These are phyloP conservation scores for Rhododendron molle DNA, from an alignment of 148 eudicot species.

Conservation along the genomic window DNA sequence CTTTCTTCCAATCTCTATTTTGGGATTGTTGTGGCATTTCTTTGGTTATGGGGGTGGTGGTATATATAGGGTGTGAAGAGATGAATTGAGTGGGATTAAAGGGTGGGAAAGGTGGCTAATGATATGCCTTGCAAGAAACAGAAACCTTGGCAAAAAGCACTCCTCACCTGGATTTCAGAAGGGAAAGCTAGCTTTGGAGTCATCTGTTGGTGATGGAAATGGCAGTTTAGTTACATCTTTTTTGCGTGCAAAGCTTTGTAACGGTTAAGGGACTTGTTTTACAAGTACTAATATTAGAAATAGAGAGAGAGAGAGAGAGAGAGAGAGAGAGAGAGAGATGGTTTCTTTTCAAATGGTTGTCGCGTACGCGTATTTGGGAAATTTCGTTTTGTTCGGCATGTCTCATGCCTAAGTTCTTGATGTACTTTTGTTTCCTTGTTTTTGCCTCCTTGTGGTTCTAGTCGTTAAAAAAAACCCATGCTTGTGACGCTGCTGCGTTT, in stretches of 20 bases:
- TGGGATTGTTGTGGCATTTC: background rate
- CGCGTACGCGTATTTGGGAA: background rate
- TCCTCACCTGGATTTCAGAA: constrained; percentile 2
- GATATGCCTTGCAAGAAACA: constrained; percentile 64
- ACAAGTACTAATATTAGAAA: background rate
- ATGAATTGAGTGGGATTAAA: constrained; percentile 31
- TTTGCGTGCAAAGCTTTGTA: background rate
- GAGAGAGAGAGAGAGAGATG: background rate
- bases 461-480: background rate
- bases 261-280: background rate
- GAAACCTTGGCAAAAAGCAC: constrained; percentile 10
- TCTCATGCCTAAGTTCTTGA: background rate
- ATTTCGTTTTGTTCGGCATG: background rate
- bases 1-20: background rate
- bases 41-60: background rate
- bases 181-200: background rate
- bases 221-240: background rate
- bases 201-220: background rate
- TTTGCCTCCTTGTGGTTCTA: background rate
- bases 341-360: background rate
- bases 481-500: background rate
- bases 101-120: constrained; percentile 24
- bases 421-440: background rate
- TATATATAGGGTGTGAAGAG: constrained; percentile 11
- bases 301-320: background rate